These are phyloP conservation scores for Beauveria varroae DNA, from an alignment of 2,329 filamentous ascomycete genomes.

Conservation along the genomic window DNA sequence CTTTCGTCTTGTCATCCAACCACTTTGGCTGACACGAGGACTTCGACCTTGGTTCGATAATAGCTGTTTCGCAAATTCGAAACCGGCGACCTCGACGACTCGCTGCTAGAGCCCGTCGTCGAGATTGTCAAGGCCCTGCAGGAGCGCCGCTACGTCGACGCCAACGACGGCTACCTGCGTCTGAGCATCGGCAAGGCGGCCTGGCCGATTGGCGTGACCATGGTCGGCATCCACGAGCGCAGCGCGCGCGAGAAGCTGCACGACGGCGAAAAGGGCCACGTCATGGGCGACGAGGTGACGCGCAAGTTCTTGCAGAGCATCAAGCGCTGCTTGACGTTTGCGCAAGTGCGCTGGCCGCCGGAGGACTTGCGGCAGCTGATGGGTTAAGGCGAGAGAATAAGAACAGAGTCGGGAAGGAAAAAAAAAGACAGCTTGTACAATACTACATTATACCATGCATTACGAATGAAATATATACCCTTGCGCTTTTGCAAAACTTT, in stretches of 20 bases:
- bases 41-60: too few relatives aligned
- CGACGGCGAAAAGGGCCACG: conserved; percentile 80
- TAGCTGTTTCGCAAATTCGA: conserved; percentile 84
- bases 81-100: conserved; percentile 68
- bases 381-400: conserved; percentile 49
- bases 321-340: conserved; percentile 92
- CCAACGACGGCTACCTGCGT: conserved; percentile 88
- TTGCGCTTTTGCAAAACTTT: too few relatives aligned
- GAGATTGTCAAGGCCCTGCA: conserved; percentile 91
- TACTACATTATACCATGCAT: too few relatives aligned
- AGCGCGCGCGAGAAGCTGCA: conserved; percentile 93
- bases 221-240: conserved; percentile 98
- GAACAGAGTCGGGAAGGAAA: too few relatives aligned
- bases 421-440: neutral
- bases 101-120: conserved; percentile 71
- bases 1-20: too few relatives aligned
- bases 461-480: too few relatives aligned
- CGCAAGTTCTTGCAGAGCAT: conserved; percentile 96
- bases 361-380: conserved; percentile 89
- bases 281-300: conserved; percentile 94
- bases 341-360: conserved; percentile 92
- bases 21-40: too few relatives aligned
- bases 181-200: conserved; percentile 94
- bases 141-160: conserved; percentile 85
- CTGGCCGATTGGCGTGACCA: conserved; percentile 98